A percentile compares a stretch with the other conserved stretches of the same genome.
Conservation (phyloP, 1,284 basidiomycete genomes). For the Malassezia cuniculi region DNA sequence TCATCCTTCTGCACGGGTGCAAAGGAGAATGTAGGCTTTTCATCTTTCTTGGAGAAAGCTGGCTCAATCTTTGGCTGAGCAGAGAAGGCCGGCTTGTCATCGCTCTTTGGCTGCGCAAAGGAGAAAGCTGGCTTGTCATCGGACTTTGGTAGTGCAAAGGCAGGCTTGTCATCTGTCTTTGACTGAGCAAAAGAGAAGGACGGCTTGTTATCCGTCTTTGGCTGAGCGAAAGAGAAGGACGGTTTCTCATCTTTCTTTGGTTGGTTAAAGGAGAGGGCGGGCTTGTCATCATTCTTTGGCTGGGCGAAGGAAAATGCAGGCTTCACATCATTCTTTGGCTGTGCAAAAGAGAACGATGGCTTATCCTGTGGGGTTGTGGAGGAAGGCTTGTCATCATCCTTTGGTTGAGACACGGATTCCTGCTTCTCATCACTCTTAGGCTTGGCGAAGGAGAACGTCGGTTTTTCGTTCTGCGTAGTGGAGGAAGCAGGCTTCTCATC, state of each 20-base stretch:
- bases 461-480: neutral
- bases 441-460: conserved; percentile 1
- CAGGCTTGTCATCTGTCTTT: neutral
- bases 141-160: neutral
- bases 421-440: neutral
- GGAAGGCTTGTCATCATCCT: neutral
- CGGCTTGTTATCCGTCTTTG: neutral
- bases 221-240: conserved; percentile 1
- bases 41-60: neutral
- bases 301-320: neutral
- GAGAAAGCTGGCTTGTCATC: neutral
- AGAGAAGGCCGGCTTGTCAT: conserved; percentile 1
- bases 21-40: neutral
- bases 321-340: neutral
- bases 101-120: neutral
- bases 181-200: conserved; percentile 2
- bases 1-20: neutral
- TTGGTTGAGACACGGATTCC: neutral
- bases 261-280: conserved; percentile 4
- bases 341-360: neutral
- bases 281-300: conserved; percentile 9
- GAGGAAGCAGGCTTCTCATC: neutral
- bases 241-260: neutral
- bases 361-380: neutral
- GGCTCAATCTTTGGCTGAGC: neutral